A percentile compares a stretch with the other conserved stretches of the same genome.
Evolutionary conservation across 2,329 filamentous ascomycete genomes (phyloP).

Genomic region (Verruconis gallopava): DNA sequence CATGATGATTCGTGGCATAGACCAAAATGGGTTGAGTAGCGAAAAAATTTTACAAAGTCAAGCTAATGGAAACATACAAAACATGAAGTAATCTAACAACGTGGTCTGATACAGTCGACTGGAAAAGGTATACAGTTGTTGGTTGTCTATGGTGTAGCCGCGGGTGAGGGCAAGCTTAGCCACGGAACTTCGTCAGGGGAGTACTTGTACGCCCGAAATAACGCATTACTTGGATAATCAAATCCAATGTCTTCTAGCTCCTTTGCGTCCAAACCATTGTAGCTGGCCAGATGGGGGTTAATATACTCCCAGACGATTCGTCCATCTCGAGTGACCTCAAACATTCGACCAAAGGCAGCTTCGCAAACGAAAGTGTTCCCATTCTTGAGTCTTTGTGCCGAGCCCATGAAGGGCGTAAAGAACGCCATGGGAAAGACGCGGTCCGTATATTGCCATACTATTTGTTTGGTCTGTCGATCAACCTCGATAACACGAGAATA

Average conservation of each 20-base stretch:
- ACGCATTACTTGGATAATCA: conserved; percentile 28
- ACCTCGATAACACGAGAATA: conserved; percentile 33
- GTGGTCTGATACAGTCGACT: no score
- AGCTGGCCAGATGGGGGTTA: conserved; percentile 29
- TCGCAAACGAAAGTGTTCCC: conserved; percentile 33
- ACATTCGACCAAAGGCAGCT: conserved; percentile 30
- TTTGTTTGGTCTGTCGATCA: conserved; percentile 24
- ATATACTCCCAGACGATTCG: conserved; percentile 33
- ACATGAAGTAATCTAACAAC: no score
- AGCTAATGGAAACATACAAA: no score
- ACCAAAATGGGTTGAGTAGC: no score
- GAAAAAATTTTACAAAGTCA: no score
- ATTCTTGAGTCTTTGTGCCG: conserved; percentile 28
- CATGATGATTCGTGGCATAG: no score
- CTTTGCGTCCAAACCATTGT: conserved; percentile 21
- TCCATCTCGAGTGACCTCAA: conserved; percentile 31
- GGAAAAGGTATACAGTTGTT: no score
- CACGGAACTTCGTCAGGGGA: conserved; percentile 28
- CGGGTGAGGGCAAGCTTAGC: conserved; percentile 12
- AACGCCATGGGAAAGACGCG: conserved; percentile 24
- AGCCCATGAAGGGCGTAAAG: conserved; percentile 37
- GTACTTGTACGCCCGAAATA: conserved; percentile 35
- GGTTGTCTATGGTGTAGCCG: not conserved
- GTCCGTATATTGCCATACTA: conserved; percentile 34
- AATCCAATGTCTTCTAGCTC: conserved; percentile 26